These are phyloP conservation scores for Porphyra umbilicalis DNA, from an alignment of 31 red algal genomes.

Conservation along the genomic window DNA sequence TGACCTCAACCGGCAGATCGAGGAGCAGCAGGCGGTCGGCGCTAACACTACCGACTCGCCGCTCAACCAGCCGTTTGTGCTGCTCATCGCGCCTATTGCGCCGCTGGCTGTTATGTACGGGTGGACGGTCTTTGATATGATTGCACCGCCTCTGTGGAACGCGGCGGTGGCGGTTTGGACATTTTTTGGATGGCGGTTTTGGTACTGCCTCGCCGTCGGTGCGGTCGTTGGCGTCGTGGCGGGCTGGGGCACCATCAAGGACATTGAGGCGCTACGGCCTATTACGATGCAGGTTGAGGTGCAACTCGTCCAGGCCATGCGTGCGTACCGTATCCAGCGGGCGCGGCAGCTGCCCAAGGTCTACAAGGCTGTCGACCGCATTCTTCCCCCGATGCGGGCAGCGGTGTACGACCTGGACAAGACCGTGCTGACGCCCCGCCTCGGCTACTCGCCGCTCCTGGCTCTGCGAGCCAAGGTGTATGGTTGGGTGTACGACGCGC, in stretches of 20 bases:
- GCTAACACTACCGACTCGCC: constrained; percentile 64
- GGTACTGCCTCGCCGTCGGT: constrained; percentile 52
- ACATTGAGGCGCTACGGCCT: constrained; percentile 44
- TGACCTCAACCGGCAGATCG: constrained; percentile 71
- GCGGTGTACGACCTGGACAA: constrained; percentile 23
- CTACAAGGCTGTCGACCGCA: constrained; percentile 64
- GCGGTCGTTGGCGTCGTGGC: constrained; percentile 22
- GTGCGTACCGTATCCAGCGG: constrained; percentile 3
- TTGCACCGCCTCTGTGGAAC: constrained; percentile 25
- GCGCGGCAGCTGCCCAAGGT: constrained; percentile 56
- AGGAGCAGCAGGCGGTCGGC: constrained; percentile 55
- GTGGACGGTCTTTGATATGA: constrained; percentile 45
- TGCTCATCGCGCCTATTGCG: constrained; percentile 59
- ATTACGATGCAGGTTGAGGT: constrained; percentile 73
- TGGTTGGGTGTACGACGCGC: constrained; percentile 73
- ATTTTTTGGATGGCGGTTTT: constrained; percentile 74
- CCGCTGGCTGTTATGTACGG: constrained; percentile 79
- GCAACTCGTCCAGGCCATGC: constrained; percentile 28
- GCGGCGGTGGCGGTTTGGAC: constrained; percentile 31
- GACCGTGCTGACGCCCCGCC: constrained; percentile 30
- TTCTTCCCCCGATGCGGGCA: constrained; percentile 48
- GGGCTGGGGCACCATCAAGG: constrained; percentile 56
- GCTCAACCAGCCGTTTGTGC: constrained; percentile 71
- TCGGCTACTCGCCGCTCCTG: constrained; percentile 70
- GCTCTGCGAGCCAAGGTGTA: constrained; percentile 65